Base-by-base conservation (phyloP, 169 alveolate genomes). In the Cryptosporidium ubiquitum region DNA sequence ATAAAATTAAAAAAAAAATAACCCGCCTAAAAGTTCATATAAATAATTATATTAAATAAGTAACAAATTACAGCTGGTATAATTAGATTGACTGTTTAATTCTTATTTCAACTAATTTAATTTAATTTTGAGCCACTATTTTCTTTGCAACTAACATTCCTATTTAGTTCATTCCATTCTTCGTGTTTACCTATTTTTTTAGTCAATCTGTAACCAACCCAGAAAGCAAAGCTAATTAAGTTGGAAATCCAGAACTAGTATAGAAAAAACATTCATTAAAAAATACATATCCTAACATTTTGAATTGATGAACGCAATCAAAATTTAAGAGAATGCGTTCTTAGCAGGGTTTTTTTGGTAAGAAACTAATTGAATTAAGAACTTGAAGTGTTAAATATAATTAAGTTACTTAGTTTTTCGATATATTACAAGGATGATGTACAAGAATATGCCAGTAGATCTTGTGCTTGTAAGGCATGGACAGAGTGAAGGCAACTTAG, bases 391-490 rank as follows among this genome's bases (percentile, higher is more conserved):
- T 3, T 55, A 55, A 55, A 23, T 5, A 26, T n/a, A 55, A 55
- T 55, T 14, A 47, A 55, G 37, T 6, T 55, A 9, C 37, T 23
- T 55, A 35, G 12, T 55, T 23, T 55, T 9, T 47, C 0, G 29
- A 10, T 20, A 20, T 42, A 39, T 37, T 39, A 10, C 6, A 68
- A 49, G 37, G 18, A 74, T 58, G 71, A 85, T 84, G 84, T 85
- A 85, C 86, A 85, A 64, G 57, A 91, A 91, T 75, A 91, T 91
- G 94, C 94, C 94, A 29, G 92, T 91, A 58, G 94, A 91, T 44
- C 85, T 91, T 20, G 93, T 92, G 23, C 91, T 92, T 47, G 94
- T 92, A 31, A 85, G 94, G 16, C 94, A 92, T 35, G 94, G 94
- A 29, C 92, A 92, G 64, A 84, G 92, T 64, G 94, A 92, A 64